Conservation (phyloP, 176 grass and related monocot genomes). For the Olyra latifolia region DNA sequence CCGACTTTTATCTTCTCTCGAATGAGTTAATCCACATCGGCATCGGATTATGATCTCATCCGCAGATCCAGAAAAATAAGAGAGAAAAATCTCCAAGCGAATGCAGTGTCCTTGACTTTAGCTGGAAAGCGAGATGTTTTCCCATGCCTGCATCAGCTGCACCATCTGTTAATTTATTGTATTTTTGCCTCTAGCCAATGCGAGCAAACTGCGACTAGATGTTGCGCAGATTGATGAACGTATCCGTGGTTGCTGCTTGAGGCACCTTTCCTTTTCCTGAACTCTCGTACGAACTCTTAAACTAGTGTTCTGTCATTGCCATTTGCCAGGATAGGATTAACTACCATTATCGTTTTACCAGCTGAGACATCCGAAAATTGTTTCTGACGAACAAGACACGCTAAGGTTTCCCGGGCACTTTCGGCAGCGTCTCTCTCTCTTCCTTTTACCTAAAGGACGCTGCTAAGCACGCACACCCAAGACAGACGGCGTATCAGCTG, state of each 20-base stretch:
- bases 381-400: constrained; percentile 3
- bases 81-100: background rate
- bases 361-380: background rate
- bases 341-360: constrained; percentile 7
- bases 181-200: background rate
- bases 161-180: background rate
- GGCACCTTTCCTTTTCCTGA: background rate
- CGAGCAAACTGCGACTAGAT: background rate
- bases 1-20: background rate
- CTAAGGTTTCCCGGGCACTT: constrained; percentile 3
- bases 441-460: background rate
- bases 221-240: background rate
- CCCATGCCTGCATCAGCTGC: background rate
- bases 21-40: background rate
- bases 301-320: background rate
- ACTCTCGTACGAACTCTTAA: constrained; percentile 12
- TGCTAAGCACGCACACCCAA: no score
- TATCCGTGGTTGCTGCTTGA: background rate
- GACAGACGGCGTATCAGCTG: no score
- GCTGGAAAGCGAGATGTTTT: background rate
- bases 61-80: background rate
- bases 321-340: background rate
- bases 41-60: background rate
- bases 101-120: background rate
- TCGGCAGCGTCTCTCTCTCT: constrained; percentile 28